Conservation (phyloP, 2,329 filamentous ascomycete species). For the Drechslerella dactyloides region DNA sequence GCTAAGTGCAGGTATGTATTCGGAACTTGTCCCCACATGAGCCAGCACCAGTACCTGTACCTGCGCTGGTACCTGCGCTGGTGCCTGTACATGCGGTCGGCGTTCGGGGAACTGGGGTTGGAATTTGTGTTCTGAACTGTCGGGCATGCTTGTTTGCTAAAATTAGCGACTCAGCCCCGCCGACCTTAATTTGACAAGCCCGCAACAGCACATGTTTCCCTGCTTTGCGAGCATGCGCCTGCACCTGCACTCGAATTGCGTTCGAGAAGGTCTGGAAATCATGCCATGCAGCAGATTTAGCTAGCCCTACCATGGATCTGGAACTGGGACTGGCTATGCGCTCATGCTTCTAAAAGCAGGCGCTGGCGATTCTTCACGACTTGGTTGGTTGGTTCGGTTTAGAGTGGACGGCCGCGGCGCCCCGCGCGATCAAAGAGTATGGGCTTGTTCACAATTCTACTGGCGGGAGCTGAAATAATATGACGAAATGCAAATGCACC, state of each 20-base stretch:
- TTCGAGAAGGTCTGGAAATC: neutral
- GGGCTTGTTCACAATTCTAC: slow-evolving; percentile 1
- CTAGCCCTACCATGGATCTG: slow-evolving; percentile 1
- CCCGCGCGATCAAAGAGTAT: no score
- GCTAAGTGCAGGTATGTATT: no score
- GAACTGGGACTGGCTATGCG: neutral
- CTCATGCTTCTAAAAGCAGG: neutral
- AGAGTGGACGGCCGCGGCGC: neutral
- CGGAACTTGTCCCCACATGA: no score
- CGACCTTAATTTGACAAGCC: neutral
- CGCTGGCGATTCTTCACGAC: neutral
- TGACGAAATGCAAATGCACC: slow-evolving; percentile 1
- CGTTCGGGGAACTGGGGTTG: neutral
- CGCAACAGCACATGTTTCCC: neutral
- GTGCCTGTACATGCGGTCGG: neutral
- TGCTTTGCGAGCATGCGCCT: neutral
- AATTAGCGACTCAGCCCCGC: slow-evolving; percentile 8
- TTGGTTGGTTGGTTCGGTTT: slow-evolving; percentile 3
- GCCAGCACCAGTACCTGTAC: no score
- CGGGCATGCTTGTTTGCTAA: neutral
- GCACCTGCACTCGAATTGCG: neutral
- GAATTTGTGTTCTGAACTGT: slow-evolving; percentile 2
- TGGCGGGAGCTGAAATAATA: neutral
- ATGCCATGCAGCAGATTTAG: neutral
- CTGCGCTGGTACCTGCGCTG: no score